phyloP scores from a whole-genome alignment of 1,284 basidiomycete species.

The Irpex sp. region DNA sequence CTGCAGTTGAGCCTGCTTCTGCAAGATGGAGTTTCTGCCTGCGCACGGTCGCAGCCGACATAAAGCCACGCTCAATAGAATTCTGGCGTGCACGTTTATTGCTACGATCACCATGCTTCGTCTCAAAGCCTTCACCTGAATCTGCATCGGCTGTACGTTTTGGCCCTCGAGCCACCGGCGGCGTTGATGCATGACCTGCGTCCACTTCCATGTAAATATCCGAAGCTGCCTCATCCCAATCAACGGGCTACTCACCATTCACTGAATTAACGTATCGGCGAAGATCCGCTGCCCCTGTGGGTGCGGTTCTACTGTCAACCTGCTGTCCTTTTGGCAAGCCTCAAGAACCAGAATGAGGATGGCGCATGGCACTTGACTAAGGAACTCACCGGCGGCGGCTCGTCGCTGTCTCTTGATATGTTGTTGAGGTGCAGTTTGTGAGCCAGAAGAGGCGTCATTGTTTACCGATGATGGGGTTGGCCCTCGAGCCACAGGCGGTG shows the following conservation, averaged over 20 bases:
- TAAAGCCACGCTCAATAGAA: constrained; percentile 24
- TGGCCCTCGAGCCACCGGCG: constrained; percentile 36
- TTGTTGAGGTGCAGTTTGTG: constrained; percentile 1
- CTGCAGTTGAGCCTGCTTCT: constrained; percentile 69
- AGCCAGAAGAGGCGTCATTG: constrained; percentile 1
- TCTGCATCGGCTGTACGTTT: constrained; percentile 42
- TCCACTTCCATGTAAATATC: constrained; percentile 24
- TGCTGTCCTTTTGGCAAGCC: not conserved
- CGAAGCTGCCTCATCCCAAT: constrained; percentile 8
- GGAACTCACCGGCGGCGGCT: not conserved
- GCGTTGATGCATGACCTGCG: constrained; percentile 16
- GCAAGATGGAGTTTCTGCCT: constrained; percentile 74
- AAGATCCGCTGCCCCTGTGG: constrained; percentile 3
- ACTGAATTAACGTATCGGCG: constrained; percentile 18
- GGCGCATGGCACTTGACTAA: not conserved
- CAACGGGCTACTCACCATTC: constrained; percentile 26
- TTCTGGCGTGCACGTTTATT: constrained; percentile 46
- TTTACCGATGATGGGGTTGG: constrained; percentile 1
- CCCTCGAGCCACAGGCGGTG: too few relatives aligned
- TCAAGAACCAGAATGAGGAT: not conserved
- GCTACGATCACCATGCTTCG: constrained; percentile 11
- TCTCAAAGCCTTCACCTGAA: constrained; percentile 32
- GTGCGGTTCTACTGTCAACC: not conserved
- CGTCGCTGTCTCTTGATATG: not conserved
- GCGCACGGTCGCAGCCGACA: constrained; percentile 21